phyloP scores from a whole-genome alignment of 305 asterid species.

The Petunia hybrid region DNA sequence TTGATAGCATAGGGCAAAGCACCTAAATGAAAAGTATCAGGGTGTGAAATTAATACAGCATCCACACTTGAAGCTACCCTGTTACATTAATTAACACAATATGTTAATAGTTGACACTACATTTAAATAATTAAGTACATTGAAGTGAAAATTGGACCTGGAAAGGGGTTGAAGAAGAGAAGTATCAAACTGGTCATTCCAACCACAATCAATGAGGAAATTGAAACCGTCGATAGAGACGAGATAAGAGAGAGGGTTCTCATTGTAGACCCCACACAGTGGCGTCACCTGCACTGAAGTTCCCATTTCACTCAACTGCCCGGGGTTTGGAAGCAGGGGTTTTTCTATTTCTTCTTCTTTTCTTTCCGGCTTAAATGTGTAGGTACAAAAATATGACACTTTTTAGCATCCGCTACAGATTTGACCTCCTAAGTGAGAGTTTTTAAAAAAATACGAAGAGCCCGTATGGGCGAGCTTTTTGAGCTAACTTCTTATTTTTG shows the following conservation, averaged over 20 bases:
- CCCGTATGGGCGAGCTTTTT: too few species aligned
- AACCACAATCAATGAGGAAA: conserved; percentile 92
- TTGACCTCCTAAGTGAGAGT: too few species aligned
- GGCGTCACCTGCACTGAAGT: conserved; percentile 98
- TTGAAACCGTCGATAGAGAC: conserved; percentile 91
- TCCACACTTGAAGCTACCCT: conserved; percentile 96
- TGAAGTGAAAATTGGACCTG: conserved; percentile 51
- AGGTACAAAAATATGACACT: too few species aligned
- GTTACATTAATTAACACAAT: conserved; percentile 40
- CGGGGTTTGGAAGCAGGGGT: too few species aligned
- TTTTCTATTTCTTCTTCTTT: too few species aligned
- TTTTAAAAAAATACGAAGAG: too few species aligned
- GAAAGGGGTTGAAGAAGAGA: conserved; percentile 91
- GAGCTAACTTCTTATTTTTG: too few species aligned
- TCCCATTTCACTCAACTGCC: conserved; percentile 57
- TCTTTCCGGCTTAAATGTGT: too few species aligned
- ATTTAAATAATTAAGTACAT: too few species aligned
- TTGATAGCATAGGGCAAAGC: conserved; percentile 95
- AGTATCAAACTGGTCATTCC: conserved; percentile 95
- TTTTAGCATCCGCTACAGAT: too few species aligned
- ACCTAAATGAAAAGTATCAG: conserved; percentile 96
- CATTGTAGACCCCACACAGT: conserved; percentile 89
- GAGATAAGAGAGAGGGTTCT: conserved; percentile 87
- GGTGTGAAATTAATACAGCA: conserved; percentile 92
- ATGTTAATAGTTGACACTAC: background rate